Evolutionary conservation across 2,329 filamentous ascomycete species (phyloP), one percentile per base, ranked within the genome.

Genomic region (Geosmithia putterillii): DNA sequence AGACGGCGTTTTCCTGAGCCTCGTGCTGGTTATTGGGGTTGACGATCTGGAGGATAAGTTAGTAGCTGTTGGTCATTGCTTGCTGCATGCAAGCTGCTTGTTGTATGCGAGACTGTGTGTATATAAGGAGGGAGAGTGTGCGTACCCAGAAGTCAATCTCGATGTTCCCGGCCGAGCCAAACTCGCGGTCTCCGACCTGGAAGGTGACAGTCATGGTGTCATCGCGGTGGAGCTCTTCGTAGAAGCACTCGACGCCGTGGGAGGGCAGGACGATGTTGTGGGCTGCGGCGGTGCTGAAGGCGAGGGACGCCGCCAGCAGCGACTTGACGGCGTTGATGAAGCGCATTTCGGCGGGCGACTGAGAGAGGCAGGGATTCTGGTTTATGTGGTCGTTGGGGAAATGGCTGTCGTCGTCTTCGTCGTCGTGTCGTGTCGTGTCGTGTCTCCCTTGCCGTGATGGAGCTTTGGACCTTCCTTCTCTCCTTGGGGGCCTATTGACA

Each of bases 131-230:
- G n/a, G n/a, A n/a, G n/a, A n/a, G n/a, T n/a, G n/a, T n/a, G n/a
- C 79, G 52, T 79, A 96, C 92, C 88, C 88, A 96, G 63, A 98
- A 98, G 64, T 98, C 92, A 58, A 98, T 83, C 54, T 96, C 89
- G 47, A 98, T 71, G 59, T 95, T 96, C 28, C 90, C 90, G 45
- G 88, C 89, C 42, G 85, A 86, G 42, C 90, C 90, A 65, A 95
- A 95, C 62, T 98, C 92, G 52, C 90, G 74, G 62, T 98, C 92
- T 59, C 92, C 92, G 46, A 96, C 90, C 70, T 96, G 92, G 74
- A 94, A 98, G 23, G 89, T 94, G 47, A 98, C 89, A 8, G 88
- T 95, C 92, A 98, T 98, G 66, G 83, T 86, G 71, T 98, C 92
- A 64, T 95, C 92, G 62, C 76, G 79, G 71, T 94, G 90, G 47